Evolutionary conservation across 768 basidiomycete species (phyloP).

Genomic region (Lyophyllum atratum): DNA sequence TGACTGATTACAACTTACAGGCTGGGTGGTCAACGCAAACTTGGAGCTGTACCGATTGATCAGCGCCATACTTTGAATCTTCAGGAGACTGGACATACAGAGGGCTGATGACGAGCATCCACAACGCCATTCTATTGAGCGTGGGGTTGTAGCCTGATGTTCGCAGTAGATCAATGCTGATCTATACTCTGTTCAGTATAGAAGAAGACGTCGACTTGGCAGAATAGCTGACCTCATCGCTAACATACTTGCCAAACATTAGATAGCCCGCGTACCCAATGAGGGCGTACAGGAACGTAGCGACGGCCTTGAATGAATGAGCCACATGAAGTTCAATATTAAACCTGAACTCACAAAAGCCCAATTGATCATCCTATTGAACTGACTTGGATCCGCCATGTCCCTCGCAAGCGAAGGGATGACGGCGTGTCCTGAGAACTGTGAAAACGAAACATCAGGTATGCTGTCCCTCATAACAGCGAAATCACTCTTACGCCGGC

Average conservation of each 20-base stretch:
- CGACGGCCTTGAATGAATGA: conserved; percentile 45
- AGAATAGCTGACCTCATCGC: conserved; percentile 66
- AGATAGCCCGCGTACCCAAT: conserved; percentile 84
- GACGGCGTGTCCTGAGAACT: conserved; percentile 92
- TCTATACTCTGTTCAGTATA: conserved; percentile 39
- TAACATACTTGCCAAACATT: conserved; percentile 85
- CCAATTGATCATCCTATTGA: conserved; percentile 80
- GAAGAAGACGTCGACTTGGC: background rate
- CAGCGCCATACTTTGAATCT: background rate
- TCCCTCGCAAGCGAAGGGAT: conserved; percentile 89
- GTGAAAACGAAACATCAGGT: conserved; percentile 4
- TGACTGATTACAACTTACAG: conserved; percentile 46
- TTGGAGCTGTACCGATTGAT: conserved; percentile 60
- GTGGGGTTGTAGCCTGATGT: conserved; percentile 71
- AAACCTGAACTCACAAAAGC: conserved; percentile 66
- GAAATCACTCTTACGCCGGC: conserved; percentile 62
- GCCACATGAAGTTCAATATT: background rate
- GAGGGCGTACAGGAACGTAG: conserved; percentile 62
- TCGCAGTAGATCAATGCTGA: conserved; percentile 79
- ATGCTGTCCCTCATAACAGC: background rate
- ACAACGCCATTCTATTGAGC: conserved; percentile 76
- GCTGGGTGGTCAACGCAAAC: conserved; percentile 82
- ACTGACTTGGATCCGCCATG: conserved; percentile 82
- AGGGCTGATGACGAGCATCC: conserved; percentile 83
- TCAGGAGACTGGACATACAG: conserved; percentile 45